Evolutionary conservation across 2,329 filamentous ascomycete species (phyloP), one percentile per base, ranked within the genome.

Genomic region (Aspergillus sp.): DNA sequence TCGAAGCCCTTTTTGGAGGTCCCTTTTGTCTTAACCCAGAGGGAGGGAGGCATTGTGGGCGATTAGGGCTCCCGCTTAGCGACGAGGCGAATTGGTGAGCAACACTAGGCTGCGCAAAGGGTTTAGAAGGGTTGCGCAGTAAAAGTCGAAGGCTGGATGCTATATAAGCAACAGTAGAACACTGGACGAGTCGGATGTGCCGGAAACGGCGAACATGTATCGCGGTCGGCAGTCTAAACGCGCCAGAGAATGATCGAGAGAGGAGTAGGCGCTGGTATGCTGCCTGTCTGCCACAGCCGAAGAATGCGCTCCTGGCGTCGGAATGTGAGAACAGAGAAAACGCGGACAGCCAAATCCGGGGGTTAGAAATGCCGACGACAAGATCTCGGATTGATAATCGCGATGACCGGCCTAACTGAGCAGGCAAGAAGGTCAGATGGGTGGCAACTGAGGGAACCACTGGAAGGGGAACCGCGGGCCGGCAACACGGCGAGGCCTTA

Each of bases 1-100:
- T 92, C 88, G 73, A 91, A 91, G 60, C 88, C 87, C 58, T 84
- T 84, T 71, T 90, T 83, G 63, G 73, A 74, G 57, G 76, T 76
- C 6, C 75, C 73, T 61, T 81, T 82, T 21, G 82, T 81, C 64
- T 82, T 82, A 62, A 79, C 73, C 74, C 78, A 79, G 17, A 90
- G 78, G 46, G 85, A 84, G 71, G 91, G 66, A 55, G 72, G 56
- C 73, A 76, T 77, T 55, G 59, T 61, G 68, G 47, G 31, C 8
- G 37, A 50, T 55, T 53, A 6, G 21, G 37, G 50, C 41, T 45
- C 50, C 41, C 39, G 43, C 33, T 23, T 48, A 21, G 33, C 21
- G 45, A 23, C 11, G 9, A 21, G 11, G 21, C 25, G 33, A 50
- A 39, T 27, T 37, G 9, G 23, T 11, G 23, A 37, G 52, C 12